phyloP scores from a whole-genome alignment of 2,329 filamentous ascomycete genomes.

The Cladophialophora exuberans region DNA sequence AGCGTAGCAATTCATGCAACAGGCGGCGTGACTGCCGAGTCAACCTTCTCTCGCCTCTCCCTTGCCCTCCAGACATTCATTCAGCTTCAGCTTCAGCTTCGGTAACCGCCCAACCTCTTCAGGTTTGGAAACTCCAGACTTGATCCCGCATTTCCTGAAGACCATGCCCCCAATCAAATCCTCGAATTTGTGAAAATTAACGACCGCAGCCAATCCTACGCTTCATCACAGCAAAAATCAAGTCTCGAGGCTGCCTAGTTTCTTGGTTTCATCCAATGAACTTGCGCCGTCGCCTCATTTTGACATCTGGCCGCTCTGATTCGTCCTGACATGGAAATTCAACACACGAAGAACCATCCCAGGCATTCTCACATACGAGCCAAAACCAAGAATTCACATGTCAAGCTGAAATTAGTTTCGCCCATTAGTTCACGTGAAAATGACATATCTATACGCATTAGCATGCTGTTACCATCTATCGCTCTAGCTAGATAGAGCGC shows the following conservation, averaged over 20 bases:
- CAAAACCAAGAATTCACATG: too few relatives aligned
- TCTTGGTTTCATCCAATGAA: background rate
- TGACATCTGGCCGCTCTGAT: background rate
- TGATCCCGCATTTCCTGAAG: too few relatives aligned
- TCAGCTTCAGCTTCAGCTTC: background rate
- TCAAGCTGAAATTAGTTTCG: too few relatives aligned
- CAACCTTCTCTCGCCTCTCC: background rate
- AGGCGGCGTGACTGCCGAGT: background rate
- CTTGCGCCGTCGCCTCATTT: background rate
- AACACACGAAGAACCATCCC: background rate
- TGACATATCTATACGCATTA: background rate
- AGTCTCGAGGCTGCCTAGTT: constrained; percentile 1
- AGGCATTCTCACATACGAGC: too few relatives aligned
- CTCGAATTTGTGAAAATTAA: background rate
- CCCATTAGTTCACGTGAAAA: too few relatives aligned
- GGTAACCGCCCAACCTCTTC: too few relatives aligned
- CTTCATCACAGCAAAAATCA: background rate
- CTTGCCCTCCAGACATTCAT: background rate
- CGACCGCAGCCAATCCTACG: constrained; percentile 2
- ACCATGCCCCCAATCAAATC: background rate
- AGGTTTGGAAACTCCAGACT: too few relatives aligned
- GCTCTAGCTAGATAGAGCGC: too few relatives aligned
- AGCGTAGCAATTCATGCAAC: background rate
- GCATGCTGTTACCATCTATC: too few relatives aligned
- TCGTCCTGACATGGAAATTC: background rate